Conservation (phyloP, 371 early-diverging fungal genomes). For the Rhizopus sp. region DNA sequence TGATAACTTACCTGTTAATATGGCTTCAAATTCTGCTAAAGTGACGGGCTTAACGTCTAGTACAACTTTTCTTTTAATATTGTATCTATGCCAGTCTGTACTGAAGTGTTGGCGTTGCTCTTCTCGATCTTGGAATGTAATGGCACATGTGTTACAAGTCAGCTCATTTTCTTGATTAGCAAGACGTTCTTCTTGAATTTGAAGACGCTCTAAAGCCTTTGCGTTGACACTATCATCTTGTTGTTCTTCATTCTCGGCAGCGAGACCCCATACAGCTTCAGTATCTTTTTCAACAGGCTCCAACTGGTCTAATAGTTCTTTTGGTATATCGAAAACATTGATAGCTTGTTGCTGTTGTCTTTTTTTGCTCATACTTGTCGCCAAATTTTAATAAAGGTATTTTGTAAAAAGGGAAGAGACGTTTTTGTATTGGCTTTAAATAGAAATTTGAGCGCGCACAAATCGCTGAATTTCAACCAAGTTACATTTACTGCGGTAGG, state of each 20-base stretch:
- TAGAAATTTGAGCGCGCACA: no score
- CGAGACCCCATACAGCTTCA: conserved; percentile 9
- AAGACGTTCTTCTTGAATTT: conserved; percentile 29
- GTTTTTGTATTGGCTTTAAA: no score
- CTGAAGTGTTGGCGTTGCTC: conserved; percentile 89
- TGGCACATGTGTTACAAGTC: conserved; percentile 86
- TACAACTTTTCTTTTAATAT: conserved; percentile 91
- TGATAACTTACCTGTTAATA: conserved; percentile 72
- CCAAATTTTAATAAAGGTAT: no score
- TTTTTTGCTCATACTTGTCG: no score
- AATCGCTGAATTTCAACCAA: no score
- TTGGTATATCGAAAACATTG: conserved; percentile 30
- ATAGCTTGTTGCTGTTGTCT: no score
- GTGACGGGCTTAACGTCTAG: conserved; percentile 76
- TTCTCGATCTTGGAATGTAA: conserved; percentile 80
- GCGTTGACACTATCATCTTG: conserved; percentile 10
- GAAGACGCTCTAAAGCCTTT: conserved; percentile 19
- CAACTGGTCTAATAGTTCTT: conserved; percentile 22
- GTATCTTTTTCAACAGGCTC: conserved; percentile 23
- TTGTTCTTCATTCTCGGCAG: conserved; percentile 13
- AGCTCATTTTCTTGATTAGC: no score
- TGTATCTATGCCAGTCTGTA: conserved; percentile 98
- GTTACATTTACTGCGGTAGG: no score
- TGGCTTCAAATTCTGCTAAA: conserved; percentile 75
- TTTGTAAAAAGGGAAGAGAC: no score